Evolutionary conservation across 768 basidiomycete species (phyloP), one percentile per base, ranked within the genome.

Genomic region (Roridomyces roridus): DNA sequence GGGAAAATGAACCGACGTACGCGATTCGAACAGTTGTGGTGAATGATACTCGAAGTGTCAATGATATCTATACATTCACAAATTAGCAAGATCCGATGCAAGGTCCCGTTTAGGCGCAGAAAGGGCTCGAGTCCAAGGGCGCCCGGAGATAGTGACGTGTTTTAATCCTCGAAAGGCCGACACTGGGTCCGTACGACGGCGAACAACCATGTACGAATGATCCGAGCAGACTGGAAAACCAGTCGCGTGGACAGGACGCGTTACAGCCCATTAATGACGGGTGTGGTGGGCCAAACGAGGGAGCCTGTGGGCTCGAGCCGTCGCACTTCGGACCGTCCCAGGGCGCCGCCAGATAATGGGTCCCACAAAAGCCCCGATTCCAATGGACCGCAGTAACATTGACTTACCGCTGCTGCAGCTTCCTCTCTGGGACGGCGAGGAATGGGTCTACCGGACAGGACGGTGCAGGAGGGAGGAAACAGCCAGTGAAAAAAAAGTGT

Each of bases 181-280:
- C 46, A 20, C 25, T 36, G 46, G 53, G 41, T 35, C 36, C 51
- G 55, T 57, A 47, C 31, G 54, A 54, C 54, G 59, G 59, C 54
- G 56, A 52, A 56, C 43, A 54, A 24, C 41, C 51, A 58, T 54
- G 47, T 59, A 57, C 58, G 61, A 58, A 63, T 63, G 61, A 63
- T 63, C 61, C 61, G 61, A 55, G 53, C 28, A 55, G 14, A 47
- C 53, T 59, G 61, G 61, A 59, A 56, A 59, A 63, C 28, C 45
- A 35, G 61, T 54, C 61, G 56, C 61, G 57, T 63, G 61, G 53
- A 58, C 57, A 63, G 34, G 51, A 55, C 61, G 61, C 61, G 53
- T 59, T 63, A 63, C 59, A 57, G 24, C 56, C 55, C 55, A 34
- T 36, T 15, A 18, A 53, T 46, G 51, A 56, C 43, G 53, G 57